These are phyloP conservation scores for Penicillium mononematosum DNA, from an alignment of 495 filamentous ascomycete species.

Conservation along the genomic window DNA sequence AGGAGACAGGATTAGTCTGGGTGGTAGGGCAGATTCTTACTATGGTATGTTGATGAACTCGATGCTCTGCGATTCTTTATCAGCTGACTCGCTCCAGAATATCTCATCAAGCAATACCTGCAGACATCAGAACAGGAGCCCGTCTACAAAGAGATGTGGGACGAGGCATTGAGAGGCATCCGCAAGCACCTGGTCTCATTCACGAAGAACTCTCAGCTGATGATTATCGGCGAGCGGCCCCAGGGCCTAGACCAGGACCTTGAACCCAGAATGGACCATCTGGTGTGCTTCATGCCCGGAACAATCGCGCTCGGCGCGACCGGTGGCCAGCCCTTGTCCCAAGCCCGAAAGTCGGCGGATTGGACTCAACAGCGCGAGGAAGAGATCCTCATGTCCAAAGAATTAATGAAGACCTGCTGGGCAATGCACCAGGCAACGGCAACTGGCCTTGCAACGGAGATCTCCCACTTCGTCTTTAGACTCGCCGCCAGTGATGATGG, in stretches of 20 bases:
- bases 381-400: slow-evolving; percentile 79
- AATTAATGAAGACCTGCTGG: slow-evolving; percentile 97
- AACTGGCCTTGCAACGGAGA: slow-evolving; percentile 89
- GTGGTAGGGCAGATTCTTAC: slow-evolving; percentile 92
- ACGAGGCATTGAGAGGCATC: slow-evolving; percentile 79
- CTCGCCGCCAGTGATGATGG: slow-evolving; percentile 45
- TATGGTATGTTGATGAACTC: slow-evolving; percentile 56
- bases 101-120: slow-evolving; percentile 94
- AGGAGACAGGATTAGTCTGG: slow-evolving; percentile 83
- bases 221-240: slow-evolving; percentile 83
- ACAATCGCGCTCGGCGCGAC: slow-evolving; percentile 90
- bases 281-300: slow-evolving; percentile 96
- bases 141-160: slow-evolving; percentile 89
- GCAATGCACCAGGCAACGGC: slow-evolving; percentile 87
- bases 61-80: neutral
- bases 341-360: slow-evolving; percentile 63
- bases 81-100: slow-evolving; percentile 54
- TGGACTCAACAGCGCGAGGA: slow-evolving; percentile 82
- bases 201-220: slow-evolving; percentile 73
- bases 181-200: slow-evolving; percentile 91
- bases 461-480: slow-evolving; percentile 80
- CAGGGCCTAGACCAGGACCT: slow-evolving; percentile 62
- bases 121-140: slow-evolving; percentile 86
- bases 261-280: slow-evolving; percentile 93
- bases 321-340: slow-evolving; percentile 67